Evolutionary conservation across 352 stramenopile species (phyloP).

Genomic region (Phytophthora agathidicida): DNA sequence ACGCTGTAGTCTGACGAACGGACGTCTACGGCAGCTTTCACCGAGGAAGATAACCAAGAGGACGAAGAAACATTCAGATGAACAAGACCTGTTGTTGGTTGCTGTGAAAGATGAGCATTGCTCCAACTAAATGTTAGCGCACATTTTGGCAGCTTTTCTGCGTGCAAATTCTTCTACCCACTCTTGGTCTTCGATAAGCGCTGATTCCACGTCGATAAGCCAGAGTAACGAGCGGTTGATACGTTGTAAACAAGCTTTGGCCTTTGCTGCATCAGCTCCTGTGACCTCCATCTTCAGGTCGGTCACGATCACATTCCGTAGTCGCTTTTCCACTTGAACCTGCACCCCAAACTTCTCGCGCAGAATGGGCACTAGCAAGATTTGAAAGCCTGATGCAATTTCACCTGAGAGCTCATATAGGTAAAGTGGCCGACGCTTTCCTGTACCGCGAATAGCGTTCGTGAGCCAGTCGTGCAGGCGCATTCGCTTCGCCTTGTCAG

Average conservation of each 20-base stretch:
- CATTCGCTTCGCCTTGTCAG: constrained; percentile 78
- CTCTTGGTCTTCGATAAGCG: constrained; percentile 48
- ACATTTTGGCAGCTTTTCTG: constrained; percentile 46
- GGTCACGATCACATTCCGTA: constrained; percentile 68
- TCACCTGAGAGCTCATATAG: constrained; percentile 66
- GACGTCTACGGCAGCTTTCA: constrained; percentile 13
- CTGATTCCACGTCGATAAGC: constrained; percentile 53
- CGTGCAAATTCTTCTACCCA: constrained; percentile 40
- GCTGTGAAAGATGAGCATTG: neutral
- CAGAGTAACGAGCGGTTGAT: constrained; percentile 62
- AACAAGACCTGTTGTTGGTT: constrained; percentile 5
- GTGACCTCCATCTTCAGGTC: constrained; percentile 60
- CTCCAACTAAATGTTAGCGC: constrained; percentile 33
- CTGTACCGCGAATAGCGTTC: constrained; percentile 65
- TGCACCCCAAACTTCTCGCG: constrained; percentile 58
- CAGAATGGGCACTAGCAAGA: constrained; percentile 67
- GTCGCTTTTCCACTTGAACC: constrained; percentile 61
- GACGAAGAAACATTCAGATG: neutral
- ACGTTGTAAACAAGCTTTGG: constrained; percentile 49
- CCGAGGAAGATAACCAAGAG: neutral
- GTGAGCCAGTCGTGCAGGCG: constrained; percentile 73
- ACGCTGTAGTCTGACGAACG: constrained; percentile 23
- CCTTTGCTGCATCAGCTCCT: constrained; percentile 26
- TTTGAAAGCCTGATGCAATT: constrained; percentile 64
- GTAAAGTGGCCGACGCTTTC: constrained; percentile 58